These are phyloP conservation scores for Papilionanthe hybrid DNA, from an alignment of 116 monocot genomes.

Conservation along the genomic window DNA sequence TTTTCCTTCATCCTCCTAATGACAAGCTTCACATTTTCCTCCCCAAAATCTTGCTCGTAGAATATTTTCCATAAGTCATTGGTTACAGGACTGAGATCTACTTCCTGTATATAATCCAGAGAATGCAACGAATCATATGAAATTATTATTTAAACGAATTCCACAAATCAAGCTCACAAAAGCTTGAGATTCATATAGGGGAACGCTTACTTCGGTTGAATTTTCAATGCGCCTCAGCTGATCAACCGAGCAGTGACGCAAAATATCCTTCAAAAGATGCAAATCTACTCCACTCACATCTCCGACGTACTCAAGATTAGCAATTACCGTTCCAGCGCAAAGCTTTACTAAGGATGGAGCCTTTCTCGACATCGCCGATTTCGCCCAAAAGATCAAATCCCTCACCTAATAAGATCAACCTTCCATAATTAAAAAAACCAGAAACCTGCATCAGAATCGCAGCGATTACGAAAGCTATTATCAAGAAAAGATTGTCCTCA, in stretches of 20 bases:
- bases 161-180: constrained; percentile 3
- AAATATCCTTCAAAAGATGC: constrained; percentile 50
- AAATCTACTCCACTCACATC: constrained; percentile 65
- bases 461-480: background rate
- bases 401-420: background rate
- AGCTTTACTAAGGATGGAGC: constrained; percentile 61
- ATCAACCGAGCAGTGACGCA: constrained; percentile 71
- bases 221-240: constrained; percentile 69
- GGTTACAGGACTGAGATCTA: constrained; percentile 77
- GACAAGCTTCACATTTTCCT: constrained; percentile 39
- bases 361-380: constrained; percentile 14
- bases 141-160: background rate
- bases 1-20: constrained; percentile 62
- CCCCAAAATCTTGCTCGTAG: constrained; percentile 70
- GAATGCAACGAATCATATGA: background rate
- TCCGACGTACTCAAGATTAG: constrained; percentile 64
- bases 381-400: background rate
- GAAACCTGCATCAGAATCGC: background rate
- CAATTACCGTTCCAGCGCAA: constrained; percentile 54
- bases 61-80: constrained; percentile 77
- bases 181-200: background rate
- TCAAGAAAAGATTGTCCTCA: background rate
- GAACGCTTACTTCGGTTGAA: constrained; percentile 37
- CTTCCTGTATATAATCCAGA: constrained; percentile 27
- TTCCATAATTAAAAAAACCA: background rate